Base-by-base conservation (phyloP, 2,329 filamentous ascomycete species). In the Xylariaceae sp. region DNA sequence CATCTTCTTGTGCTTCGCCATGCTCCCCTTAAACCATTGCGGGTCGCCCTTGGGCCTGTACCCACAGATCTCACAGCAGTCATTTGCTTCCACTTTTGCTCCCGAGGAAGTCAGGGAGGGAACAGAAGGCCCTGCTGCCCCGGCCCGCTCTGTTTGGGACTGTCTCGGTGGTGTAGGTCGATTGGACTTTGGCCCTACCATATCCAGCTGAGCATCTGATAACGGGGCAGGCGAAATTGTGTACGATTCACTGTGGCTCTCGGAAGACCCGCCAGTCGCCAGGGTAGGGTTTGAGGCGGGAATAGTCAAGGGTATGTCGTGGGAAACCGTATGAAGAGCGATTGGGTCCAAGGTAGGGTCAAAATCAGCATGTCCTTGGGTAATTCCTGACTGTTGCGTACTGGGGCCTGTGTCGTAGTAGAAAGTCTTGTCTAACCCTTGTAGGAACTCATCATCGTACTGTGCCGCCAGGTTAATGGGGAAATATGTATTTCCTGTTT, bases 11-110 rank as follows among this genome's bases (percentile, higher is more conserved):
- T 82, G 78, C 62, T 81, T 82, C 43, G 76, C 72, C 77, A 82
- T 79, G 60, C 75, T 80, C 6, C 77, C 77, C 40, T 73, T 74
- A 59, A 81, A 81, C 78, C 78, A 81, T 50, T 75, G 71, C n/a
- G 78, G 77, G 43, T 78, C 71, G 4, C 78, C 78, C 54, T 76
- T 78, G 1, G 78, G 78, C 10, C 75, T 70, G 63, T 81, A 81
- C 2, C 73, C 76, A 52, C 78, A 82, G 15, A 78, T 65, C 18
- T 75, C 71, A 57, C 78, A 81, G 54, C 69, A 69, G 44, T 71
- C 69, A 42, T 72, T 62, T 0, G 75, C 71, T 51, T 76, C 75
- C 1, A 69, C 52, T 51, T 74, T 73, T 36, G 57, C 56, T 11
- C 53, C 50, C 3, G 57, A 53, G 3, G 60, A 61, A 11, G 53